Evolutionary conservation across 495 filamentous ascomycete species (phyloP), one percentile per base, ranked within the genome.

Genomic region (Apodospora peruviana): DNA sequence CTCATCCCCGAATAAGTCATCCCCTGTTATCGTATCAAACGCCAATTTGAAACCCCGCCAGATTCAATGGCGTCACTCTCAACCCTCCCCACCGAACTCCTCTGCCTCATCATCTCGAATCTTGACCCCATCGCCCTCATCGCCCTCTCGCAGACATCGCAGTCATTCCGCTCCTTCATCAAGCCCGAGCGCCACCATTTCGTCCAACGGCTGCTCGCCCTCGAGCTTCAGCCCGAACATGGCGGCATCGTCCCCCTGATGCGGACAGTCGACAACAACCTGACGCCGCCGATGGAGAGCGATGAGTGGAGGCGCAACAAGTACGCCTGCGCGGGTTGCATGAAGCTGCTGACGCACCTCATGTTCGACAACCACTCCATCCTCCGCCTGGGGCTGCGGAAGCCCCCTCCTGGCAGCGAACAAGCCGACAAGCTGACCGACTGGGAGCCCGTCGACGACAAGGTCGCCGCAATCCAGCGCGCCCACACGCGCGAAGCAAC

Each of bases 251-350:
- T 53, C 35, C 59, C 59, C 0, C 17, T 38, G 21, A 44, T 57
- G 21, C 40, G 47, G 10, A 24, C 36, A 5, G 17, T 14, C 32
- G 20, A 43, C 32, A 36, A 44, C 23, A 27, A 25, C 8, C 5
- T 56, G 17, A 18, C 34, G 4, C 59, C 59, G 10, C 40, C 48
- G 2, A 40, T 29, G 0, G 36, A 32, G 18, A 21, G 39, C 34
- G 14, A 18, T 0, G 46, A 45, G 19, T 62, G 57, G 60, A 20
- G 34, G 20, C 20, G 11, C 16, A 53, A 39, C 45, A 57, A 49
- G 32, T 62, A 62, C 24, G 60, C 60, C 27, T 62, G 60, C 49
- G 47, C 44, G 11, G 54, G 51, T 9, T 62, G 60, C 48, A 44
- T 60, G 43, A 53, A 53, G 36, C 54, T 62, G 10, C 60, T 43